Conservation (phyloP, 139 green algal genomes). For the Chlamydomonas sp. region DNA sequence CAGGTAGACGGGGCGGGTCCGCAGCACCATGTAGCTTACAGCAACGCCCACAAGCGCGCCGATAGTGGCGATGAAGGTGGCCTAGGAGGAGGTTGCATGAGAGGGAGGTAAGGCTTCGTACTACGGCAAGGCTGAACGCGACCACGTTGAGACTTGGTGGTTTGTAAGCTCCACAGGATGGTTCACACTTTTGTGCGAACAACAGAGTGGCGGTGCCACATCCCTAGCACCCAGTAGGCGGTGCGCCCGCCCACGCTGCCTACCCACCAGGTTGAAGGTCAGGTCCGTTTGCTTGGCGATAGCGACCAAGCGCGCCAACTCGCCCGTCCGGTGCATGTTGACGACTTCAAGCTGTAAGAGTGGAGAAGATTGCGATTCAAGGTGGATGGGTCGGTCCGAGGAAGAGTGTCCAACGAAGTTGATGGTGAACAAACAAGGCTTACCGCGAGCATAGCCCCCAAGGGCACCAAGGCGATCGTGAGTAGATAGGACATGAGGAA, state of each 20-base stretch:
- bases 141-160: too few species aligned
- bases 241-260: not conserved
- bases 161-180: too few species aligned
- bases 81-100: slow-evolving; percentile 42
- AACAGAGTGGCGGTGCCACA: too few species aligned
- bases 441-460: slow-evolving; percentile 53
- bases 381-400: not conserved
- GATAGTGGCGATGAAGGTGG: slow-evolving; percentile 74
- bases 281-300: slow-evolving; percentile 85
- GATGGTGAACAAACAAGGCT: not conserved
- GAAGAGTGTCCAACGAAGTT: not conserved
- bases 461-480: slow-evolving; percentile 72
- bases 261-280: slow-evolving; percentile 89
- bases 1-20: slow-evolving; percentile 91
- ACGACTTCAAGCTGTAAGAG: slow-evolving; percentile 78
- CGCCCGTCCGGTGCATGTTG: slow-evolving; percentile 81
- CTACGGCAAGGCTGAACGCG: not conserved
- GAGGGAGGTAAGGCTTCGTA: not conserved
- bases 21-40: slow-evolving; percentile 77
- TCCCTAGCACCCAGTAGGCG: too few species aligned
- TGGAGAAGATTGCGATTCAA: not conserved
- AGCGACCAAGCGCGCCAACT: slow-evolving; percentile 73
- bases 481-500: slow-evolving; percentile 78
- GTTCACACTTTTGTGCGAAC: too few species aligned
- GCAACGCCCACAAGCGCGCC: slow-evolving; percentile 70